These are phyloP conservation scores for Epichloe sp. DNA, from an alignment of 2,329 filamentous ascomycete genomes.

Conservation along the genomic window DNA sequence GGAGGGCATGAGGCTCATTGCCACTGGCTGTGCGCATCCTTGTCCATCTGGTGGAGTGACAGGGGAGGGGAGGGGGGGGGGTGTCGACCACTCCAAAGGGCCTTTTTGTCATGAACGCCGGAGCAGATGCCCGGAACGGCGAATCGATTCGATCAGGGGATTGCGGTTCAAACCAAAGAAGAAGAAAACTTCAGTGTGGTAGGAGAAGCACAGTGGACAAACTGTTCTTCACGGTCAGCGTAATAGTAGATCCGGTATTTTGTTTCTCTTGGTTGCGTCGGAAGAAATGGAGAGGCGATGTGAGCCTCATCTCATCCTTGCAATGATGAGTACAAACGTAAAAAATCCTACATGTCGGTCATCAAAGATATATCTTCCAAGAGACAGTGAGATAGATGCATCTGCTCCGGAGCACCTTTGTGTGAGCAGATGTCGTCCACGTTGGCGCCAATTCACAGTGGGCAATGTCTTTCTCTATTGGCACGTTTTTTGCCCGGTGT, in stretches of 20 bases:
- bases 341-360: too few relatives aligned
- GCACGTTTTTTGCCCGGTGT: conserved; percentile 4
- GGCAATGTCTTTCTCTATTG: background rate
- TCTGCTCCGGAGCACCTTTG: too few relatives aligned
- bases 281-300: background rate
- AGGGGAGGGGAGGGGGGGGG: background rate
- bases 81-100: background rate
- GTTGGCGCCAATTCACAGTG: too few relatives aligned
- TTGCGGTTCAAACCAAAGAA: background rate
- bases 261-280: background rate
- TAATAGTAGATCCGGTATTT: background rate
- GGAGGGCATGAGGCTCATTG: conserved; percentile 4
- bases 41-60: background rate
- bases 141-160: background rate
- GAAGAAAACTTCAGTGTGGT: background rate
- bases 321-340: too few relatives aligned
- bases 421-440: too few relatives aligned
- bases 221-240: too few relatives aligned
- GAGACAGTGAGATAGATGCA: too few relatives aligned
- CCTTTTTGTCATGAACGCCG: background rate
- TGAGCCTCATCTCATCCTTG: background rate
- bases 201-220: background rate
- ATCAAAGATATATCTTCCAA: too few relatives aligned
- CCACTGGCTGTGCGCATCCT: conserved; percentile 3
- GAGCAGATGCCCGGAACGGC: background rate